Evolutionary conservation across 2,329 filamentous ascomycete genomes (phyloP).

Genomic region (Chrysoporthe deuterocubensis): DNA sequence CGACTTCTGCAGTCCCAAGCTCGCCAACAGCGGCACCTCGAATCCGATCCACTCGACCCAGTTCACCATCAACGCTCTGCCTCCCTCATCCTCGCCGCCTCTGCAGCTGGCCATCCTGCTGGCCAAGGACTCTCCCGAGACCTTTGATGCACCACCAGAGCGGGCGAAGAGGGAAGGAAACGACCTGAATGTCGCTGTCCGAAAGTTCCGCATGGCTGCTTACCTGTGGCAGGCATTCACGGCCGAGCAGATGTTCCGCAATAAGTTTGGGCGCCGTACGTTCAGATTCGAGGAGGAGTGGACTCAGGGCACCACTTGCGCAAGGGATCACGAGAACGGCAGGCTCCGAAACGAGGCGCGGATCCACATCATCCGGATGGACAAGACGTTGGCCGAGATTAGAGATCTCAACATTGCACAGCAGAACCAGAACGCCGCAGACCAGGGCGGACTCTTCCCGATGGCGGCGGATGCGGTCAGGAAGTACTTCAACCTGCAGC

Average conservation of each 20-base stretch:
- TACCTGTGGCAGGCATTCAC: slow-evolving; percentile 98
- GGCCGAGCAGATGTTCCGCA: slow-evolving; percentile 91
- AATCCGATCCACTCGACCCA: slow-evolving; percentile 78
- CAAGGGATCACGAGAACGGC: slow-evolving; percentile 70
- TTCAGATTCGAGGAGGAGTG: slow-evolving; percentile 96
- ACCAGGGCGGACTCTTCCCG: slow-evolving; percentile 73
- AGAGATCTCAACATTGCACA: slow-evolving; percentile 78
- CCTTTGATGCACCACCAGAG: slow-evolving; percentile 81
- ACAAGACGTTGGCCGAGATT: slow-evolving; percentile 85
- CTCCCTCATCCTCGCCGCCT: slow-evolving; percentile 76
- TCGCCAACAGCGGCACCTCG: slow-evolving; percentile 69
- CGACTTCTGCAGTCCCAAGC: slow-evolving; percentile 84
- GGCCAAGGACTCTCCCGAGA: slow-evolving; percentile 84
- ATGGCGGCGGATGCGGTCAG: slow-evolving; percentile 80
- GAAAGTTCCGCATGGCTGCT: slow-evolving; percentile 92
- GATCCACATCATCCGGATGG: slow-evolving; percentile 80
- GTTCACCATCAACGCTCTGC: slow-evolving; percentile 84
- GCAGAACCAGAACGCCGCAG: slow-evolving; percentile 71
- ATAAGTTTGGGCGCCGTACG: slow-evolving; percentile 81
- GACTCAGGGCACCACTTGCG: slow-evolving; percentile 80
- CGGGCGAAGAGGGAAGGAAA: slow-evolving; percentile 81
- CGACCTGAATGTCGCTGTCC: slow-evolving; percentile 75
- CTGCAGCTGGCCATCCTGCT: slow-evolving; percentile 87
- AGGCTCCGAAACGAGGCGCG: slow-evolving; percentile 89
- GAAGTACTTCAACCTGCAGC: slow-evolving; percentile 72